These are phyloP conservation scores for Lepidium africanum DNA, from an alignment of 345 rosid genomes.

Conservation along the genomic window DNA sequence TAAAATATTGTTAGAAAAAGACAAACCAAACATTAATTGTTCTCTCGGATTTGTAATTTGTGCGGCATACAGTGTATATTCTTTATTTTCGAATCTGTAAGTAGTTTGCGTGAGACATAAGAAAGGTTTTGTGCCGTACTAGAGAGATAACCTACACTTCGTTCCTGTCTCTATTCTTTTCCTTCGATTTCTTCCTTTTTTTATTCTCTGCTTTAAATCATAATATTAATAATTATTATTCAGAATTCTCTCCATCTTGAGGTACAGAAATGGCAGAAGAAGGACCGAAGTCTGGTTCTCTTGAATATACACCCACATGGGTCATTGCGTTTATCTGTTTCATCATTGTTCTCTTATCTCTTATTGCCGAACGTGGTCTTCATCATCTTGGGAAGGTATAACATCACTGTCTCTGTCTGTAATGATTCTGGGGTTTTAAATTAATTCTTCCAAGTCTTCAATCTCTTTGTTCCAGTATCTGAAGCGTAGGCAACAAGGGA, in stretches of 20 bases:
- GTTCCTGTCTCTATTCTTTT: constrained; percentile 21
- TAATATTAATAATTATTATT: constrained; percentile 1
- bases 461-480: constrained; percentile 37
- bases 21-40: background rate
- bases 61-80: background rate
- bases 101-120: constrained; percentile 7
- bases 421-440: background rate
- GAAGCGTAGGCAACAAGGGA: constrained; percentile 37
- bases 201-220: constrained; percentile 20
- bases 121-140: constrained; percentile 7
- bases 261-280: constrained; percentile 33
- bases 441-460: background rate
- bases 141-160: constrained; percentile 4
- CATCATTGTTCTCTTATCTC: constrained; percentile 55
- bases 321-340: constrained; percentile 69
- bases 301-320: constrained; percentile 80
- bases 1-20: background rate
- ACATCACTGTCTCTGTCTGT: background rate
- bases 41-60: background rate
- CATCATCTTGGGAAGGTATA: constrained; percentile 69
- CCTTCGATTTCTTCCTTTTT: background rate
- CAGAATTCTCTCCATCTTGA: constrained; percentile 11
- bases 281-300: constrained; percentile 25
- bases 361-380: constrained; percentile 66
- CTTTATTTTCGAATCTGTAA: background rate